Base-by-base conservation (phyloP, 805 yeast genomes). In the Zygosaccharomyces siamensis region DNA sequence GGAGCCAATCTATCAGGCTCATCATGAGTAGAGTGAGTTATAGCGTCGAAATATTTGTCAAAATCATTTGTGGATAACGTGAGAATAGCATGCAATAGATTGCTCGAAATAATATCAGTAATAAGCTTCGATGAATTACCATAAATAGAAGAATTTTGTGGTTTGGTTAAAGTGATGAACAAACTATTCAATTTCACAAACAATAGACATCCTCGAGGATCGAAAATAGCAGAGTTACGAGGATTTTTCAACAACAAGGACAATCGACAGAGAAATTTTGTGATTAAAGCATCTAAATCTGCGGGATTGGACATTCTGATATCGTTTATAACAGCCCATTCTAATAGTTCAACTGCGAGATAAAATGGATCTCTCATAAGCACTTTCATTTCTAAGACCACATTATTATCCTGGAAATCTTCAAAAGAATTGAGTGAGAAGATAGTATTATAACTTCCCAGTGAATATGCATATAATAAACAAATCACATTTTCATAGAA, bases 321-420 rank as follows among this genome's bases (percentile, higher is more conserved):
- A 39, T 70, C 73, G 51, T 70, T 60, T 11, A 66, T 43, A 0
- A 66, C 68, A n/a, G 62, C 55, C 72, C 71, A 68, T 39, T 70
- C 73, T 10, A 69, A 52, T 7, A 64, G 43, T 57, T 65, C 63
- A 5, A 79, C 47, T 1, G 67, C 56, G 23, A 71, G 49, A 42
- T 59, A 59, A 31, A 67, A 55, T 18, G 80, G 70, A 5, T 80
- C 82, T 0, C 81, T 80, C 49, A 47, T 43, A 2, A 47, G 27
- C 14, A 47, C 37, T 18, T 26, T 31, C 16, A 28, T 31, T 21
- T 45, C 43, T 8, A 36, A 33, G 30, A 39, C 41, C 10, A 18
- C 8, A n/a, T 7, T 11, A n/a, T 43, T 36, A 23, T 20, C 38
- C 18, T 45, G 37, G 32, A 47, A 45, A 10, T 45, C 47, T 7